Evolutionary conservation across 148 eudicot species (phyloP).

Genomic region (Silene latifolia): DNA sequence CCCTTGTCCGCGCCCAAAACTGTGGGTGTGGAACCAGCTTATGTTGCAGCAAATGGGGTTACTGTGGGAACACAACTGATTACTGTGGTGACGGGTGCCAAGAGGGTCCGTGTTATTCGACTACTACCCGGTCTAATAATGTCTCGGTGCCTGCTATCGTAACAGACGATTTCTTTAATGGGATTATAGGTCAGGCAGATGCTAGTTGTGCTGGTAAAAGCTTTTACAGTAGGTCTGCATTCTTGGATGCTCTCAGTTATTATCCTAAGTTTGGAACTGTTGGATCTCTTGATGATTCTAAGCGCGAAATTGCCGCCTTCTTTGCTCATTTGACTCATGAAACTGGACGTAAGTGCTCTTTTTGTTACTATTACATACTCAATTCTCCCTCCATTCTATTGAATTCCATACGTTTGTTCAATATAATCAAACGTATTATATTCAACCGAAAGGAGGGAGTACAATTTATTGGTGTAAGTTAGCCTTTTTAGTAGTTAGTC

Average conservation of each 20-base stretch:
- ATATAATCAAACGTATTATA: too few relatives aligned
- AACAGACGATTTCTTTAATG: slow-evolving; percentile 41
- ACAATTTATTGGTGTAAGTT: neutral
- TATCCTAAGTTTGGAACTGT: slow-evolving; percentile 44
- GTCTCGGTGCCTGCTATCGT: slow-evolving; percentile 38
- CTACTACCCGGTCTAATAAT: slow-evolving; percentile 8
- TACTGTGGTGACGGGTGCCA: slow-evolving; percentile 58
- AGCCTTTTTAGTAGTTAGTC: too few relatives aligned
- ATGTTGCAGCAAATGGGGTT: slow-evolving; percentile 54
- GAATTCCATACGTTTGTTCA: too few relatives aligned
- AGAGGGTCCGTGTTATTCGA: slow-evolving; percentile 32
- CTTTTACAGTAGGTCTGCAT: slow-evolving; percentile 39
- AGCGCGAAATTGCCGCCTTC: slow-evolving; percentile 60
- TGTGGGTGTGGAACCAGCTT: slow-evolving; percentile 36
- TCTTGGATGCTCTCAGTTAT: slow-evolving; percentile 34
- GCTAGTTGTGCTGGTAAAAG: slow-evolving; percentile 45
- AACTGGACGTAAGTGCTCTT: slow-evolving; percentile 54
- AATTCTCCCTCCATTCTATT: too few relatives aligned
- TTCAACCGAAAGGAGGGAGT: too few relatives aligned
- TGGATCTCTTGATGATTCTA: slow-evolving; percentile 45
- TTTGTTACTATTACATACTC: neutral
- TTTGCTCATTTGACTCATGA: slow-evolving; percentile 69
- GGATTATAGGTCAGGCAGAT: slow-evolving; percentile 36
- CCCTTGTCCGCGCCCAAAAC: slow-evolving; percentile 23
- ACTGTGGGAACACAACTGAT: slow-evolving; percentile 39